Evolutionary conservation across 2,329 filamentous ascomycete species (phyloP), one percentile per base, ranked within the genome.

Genomic region (Lachnellula cervina): DNA sequence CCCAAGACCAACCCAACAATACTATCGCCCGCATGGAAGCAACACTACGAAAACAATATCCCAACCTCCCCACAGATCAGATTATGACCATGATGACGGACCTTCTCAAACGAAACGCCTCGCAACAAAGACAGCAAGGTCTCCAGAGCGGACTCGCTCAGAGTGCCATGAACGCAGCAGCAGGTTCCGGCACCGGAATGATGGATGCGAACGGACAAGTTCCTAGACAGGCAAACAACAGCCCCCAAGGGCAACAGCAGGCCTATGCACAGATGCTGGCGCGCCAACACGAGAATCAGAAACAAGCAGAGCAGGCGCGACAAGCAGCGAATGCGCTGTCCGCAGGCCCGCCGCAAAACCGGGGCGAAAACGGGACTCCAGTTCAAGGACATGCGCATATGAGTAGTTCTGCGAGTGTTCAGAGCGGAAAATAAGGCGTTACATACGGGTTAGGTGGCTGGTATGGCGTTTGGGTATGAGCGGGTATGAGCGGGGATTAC

Each of bases 201-300:
- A 49, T 46, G 23, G 58, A 45, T 6, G 63, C 63, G 53, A 64
- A 62, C 57, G 60, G 57, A 9, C 63, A 63, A 56, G 50, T 48
- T 53, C n/a, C 42, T 7, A 23, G 42, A 44, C 13, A 19, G 6
- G 42, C 21, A 17, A 44, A 14, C 5, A 44, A 21, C 11, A n/a
- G 16, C 19, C 42, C 17, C 19, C 17, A 21, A 44, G n/a, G 42
- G 21, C n/a, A 19, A 19, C 42, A 19, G 42, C 77, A 79, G 60
- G 67, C 75, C 21, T 80, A 77, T 62, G 77, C 78, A 37, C 77
- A 77, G n/a, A 75, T 79, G 70, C 74, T 80, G 71, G 73, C 77
- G 42, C 75, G 77, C 50, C 74, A 79, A 34, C 78, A 80, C 61
- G 66, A 80, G 58, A 72, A 77, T 64, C 77, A 79, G n/a, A 69